Base-by-base conservation (phyloP, 805 yeast genomes). In the Naumovozyma castellii region DNA sequence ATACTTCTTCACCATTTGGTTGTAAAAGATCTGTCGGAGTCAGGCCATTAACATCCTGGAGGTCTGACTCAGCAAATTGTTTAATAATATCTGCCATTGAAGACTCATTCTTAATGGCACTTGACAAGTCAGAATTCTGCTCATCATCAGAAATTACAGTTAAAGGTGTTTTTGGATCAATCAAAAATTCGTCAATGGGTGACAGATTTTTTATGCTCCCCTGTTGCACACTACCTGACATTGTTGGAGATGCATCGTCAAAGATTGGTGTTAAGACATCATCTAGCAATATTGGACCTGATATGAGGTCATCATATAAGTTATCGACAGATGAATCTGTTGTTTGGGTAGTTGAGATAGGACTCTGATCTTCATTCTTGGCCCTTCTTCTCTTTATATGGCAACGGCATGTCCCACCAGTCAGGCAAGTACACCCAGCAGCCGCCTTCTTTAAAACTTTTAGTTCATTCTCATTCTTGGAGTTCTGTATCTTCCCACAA, bases 361-460 rank as follows among this genome's bases (percentile, higher is more conserved):
- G 27, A 22, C 27, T 22, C 6, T 22, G 27, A 22, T 22, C 27
- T 22, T 22, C 10, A 22, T 10, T n/a, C n/a, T n/a, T n/a, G n/a
- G n/a, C 27, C 10, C 10, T 22, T 22, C 34, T 43, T 22, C 45
- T 41, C 31, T 38, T 43, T 25, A 36, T 14, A 36, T 44, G 48
- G 20, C 50, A 47, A 33, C 29, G 44, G 27, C 50, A 47, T 3
- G 39, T 34, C 2, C 35, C 37, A 18, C 49, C 49, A 3, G 27
- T 18, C 14, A 30, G 18, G 31, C 44, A 41, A 20, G 29, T 18
- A 32, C 44, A 41, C 12, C 33, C 29, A 22, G 31, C 28, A 12
- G 4, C 18, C 8, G 18, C 38, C 36, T 13, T n/a, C 32, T 29
- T 29, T 29, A 9, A 38, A 28, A 34, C 44, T 33, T 25, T 33